Base-by-base conservation (phyloP, 2,329 filamentous ascomycete species). In the Leptographium radiaticola region DNA sequence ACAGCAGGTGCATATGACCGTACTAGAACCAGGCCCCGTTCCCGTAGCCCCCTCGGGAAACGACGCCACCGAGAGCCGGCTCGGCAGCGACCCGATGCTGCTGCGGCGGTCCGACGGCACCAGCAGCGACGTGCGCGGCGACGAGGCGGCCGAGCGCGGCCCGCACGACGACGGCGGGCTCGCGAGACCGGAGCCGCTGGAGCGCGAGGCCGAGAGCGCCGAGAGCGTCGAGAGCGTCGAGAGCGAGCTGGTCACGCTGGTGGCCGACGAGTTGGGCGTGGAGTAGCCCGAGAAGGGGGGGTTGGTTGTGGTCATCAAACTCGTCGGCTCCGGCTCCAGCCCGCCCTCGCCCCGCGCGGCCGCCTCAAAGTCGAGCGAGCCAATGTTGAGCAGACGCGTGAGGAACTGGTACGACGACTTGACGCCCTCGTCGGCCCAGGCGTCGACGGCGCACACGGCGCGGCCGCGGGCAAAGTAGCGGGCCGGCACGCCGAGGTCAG, bases 391-490 rank as follows among this genome's bases (percentile, higher is more conserved):
- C 20, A 65, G 50, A 2, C 59, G 55, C 2, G 62, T 55, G 15
- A 65, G 59, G 30, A 64, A 65, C 50, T 65, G 62, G 53, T 65
- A 65, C 2, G 64, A 63, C 2, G 62, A 62, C 38, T 62, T 60
- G 54, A 65, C 62, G 39, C 63, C 63, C 25, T 57, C 57, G 16
- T 64, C 61, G 4, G 56, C 52, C 64, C 64, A 65, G 16, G 56
- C 54, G 11, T 62, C 60, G 1, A 62, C 60, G 25, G 60, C 62
- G 44, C 61, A 65, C 2, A 59, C 64, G 0, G 51, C 46, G 6
- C 63, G 59, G 2, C 61, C 64, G 7, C 62, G 60, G 0, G 61
- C 55, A 40, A 64, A 62, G 42, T 64, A 62, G 2, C 61, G 58
- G 38, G 64, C 62, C 0, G 64, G 64, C 0, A 65, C 62, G 44